Evolutionary conservation across 2,329 filamentous ascomycete genomes (phyloP).

Genomic region (Stemphylium lycopersici): DNA sequence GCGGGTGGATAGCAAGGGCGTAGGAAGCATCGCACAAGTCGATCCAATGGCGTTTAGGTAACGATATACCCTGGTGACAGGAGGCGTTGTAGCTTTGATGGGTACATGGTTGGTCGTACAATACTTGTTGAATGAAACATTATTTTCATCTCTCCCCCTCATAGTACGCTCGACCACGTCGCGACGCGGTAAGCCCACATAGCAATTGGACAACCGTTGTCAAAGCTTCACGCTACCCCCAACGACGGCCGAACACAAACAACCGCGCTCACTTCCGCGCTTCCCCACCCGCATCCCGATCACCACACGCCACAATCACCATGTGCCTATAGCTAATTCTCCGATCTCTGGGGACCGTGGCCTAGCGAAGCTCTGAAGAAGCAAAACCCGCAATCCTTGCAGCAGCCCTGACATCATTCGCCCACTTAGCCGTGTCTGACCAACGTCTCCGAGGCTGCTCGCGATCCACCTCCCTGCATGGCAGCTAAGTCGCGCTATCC

Average conservation of each 20-base stretch:
- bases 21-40: slow-evolving; percentile 43
- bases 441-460: slow-evolving; percentile 28
- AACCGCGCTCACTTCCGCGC: slow-evolving; percentile 20
- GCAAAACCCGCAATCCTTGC: slow-evolving; percentile 3
- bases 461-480: slow-evolving; percentile 30
- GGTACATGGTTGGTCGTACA: background rate
- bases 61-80: slow-evolving; percentile 29
- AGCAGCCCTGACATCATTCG: slow-evolving; percentile 20
- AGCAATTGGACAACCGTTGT: background rate
- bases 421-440: slow-evolving; percentile 8
- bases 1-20: slow-evolving; percentile 88
- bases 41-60: slow-evolving; percentile 15
- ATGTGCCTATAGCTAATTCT: slow-evolving; percentile 28
- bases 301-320: slow-evolving; percentile 14
- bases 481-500: slow-evolving; percentile 25
- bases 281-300: slow-evolving; percentile 12
- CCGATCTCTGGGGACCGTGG: slow-evolving; percentile 8
- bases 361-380: slow-evolving; percentile 9
- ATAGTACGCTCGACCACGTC: background rate
- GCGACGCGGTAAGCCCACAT: background rate
- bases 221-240: slow-evolving; percentile 12
- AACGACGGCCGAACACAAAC: slow-evolving; percentile 24
- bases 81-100: slow-evolving; percentile 9
- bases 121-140: slow-evolving; percentile 10
- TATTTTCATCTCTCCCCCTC: background rate